phyloP scores from a whole-genome alignment of 805 yeast genomes.

The Kluyveromyces siamensis region DNA sequence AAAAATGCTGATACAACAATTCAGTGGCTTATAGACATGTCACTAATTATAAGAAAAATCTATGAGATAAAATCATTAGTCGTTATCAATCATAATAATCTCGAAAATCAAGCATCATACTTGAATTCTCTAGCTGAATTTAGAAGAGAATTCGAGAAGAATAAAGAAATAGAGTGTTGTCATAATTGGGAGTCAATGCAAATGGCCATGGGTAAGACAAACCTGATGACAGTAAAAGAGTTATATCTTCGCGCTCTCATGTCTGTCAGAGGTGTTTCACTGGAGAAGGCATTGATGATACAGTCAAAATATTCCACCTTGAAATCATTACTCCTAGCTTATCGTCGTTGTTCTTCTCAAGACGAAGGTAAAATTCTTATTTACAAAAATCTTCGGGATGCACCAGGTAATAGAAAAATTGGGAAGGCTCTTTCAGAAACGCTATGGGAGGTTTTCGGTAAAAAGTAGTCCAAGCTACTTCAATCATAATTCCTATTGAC shows the following conservation, averaged over 20 bases:
- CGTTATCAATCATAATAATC: slow-evolving; percentile 43
- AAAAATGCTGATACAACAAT: slow-evolving; percentile 68
- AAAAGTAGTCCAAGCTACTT: neutral
- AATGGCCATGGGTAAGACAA: slow-evolving; percentile 59
- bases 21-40: slow-evolving; percentile 31
- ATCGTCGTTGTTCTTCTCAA: slow-evolving; percentile 17
- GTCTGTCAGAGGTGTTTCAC: slow-evolving; percentile 70
- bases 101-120: slow-evolving; percentile 46
- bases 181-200: slow-evolving; percentile 51
- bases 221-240: slow-evolving; percentile 64
- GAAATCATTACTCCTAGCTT: slow-evolving; percentile 32
- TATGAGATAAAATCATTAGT: slow-evolving; percentile 35
- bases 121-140: slow-evolving; percentile 33
- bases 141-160: slow-evolving; percentile 35
- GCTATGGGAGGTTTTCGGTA: slow-evolving; percentile 8
- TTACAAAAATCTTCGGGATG: slow-evolving; percentile 19
- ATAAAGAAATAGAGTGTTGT: slow-evolving; percentile 29
- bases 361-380: slow-evolving; percentile 21
- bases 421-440: slow-evolving; percentile 26
- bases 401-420: slow-evolving; percentile 27
- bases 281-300: slow-evolving; percentile 76
- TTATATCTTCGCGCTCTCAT: slow-evolving; percentile 67
- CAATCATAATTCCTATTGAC: slow-evolving; percentile 26
- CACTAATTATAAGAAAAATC: slow-evolving; percentile 40
- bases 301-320: slow-evolving; percentile 72